These are phyloP conservation scores for Colletotrichum cereale DNA, from an alignment of 2,329 filamentous ascomycete species.

Conservation along the genomic window DNA sequence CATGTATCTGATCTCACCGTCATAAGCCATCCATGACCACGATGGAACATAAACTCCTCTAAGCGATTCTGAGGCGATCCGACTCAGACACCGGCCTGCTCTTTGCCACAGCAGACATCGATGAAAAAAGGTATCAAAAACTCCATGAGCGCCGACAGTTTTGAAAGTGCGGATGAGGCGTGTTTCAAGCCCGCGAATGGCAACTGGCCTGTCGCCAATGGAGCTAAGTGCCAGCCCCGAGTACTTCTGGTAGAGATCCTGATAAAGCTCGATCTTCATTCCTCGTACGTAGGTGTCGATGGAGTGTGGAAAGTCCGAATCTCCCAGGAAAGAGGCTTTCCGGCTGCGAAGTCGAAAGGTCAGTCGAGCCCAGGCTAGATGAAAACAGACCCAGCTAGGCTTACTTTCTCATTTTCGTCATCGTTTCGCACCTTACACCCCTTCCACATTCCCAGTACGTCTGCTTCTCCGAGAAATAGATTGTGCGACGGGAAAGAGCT, in stretches of 20 bases:
- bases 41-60: conserved; percentile 41
- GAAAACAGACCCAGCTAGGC: conserved; percentile 46
- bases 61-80: background rate
- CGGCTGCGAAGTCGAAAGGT: background rate
- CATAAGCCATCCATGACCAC: conserved; percentile 54
- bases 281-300: background rate
- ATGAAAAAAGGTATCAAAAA: conserved; percentile 1
- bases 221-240: background rate
- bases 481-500: conserved; percentile 50
- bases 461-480: conserved; percentile 53
- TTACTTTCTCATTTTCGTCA: conserved; percentile 51
- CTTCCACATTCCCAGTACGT: conserved; percentile 55
- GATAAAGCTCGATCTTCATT: conserved; percentile 16
- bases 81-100: background rate
- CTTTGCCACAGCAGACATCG: conserved; percentile 15
- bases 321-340: conserved; percentile 12
- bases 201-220: conserved; percentile 1
- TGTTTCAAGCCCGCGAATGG: conserved; percentile 15
- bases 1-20: conserved; percentile 48
- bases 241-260: conserved; percentile 17
- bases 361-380: background rate
- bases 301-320: conserved; percentile 7
- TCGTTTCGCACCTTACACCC: conserved; percentile 50
- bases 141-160: background rate
- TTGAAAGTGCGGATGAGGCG: conserved; percentile 2